Conservation (phyloP, 768 basidiomycete species). For the Piloderma croceum region DNA sequence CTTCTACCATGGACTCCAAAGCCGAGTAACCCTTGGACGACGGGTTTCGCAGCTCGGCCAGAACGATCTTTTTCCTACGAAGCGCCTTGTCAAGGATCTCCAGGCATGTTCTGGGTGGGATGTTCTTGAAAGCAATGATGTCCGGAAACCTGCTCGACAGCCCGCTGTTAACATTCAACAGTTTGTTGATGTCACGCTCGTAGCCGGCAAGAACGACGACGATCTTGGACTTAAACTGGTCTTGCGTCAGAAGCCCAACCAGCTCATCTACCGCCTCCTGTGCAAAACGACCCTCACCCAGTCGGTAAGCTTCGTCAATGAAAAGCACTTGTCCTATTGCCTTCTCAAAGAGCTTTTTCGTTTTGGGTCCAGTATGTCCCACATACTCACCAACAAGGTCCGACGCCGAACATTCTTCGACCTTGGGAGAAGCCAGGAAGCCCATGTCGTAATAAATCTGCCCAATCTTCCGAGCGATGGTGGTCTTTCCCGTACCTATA, state of each 20-base stretch:
- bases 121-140: constrained; percentile 48
- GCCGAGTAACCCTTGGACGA: constrained; percentile 23
- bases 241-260: constrained; percentile 56
- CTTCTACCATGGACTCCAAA: constrained; percentile 35
- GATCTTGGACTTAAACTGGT: constrained; percentile 50
- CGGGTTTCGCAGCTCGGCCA: constrained; percentile 32
- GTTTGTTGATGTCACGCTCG: constrained; percentile 57
- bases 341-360: constrained; percentile 40
- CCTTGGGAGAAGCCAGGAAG: constrained; percentile 42
- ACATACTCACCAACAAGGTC: constrained; percentile 43
- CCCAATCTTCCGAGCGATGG: constrained; percentile 55
- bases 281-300: constrained; percentile 56
- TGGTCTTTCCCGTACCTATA: constrained; percentile 62
- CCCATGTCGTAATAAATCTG: constrained; percentile 64
- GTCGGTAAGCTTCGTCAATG: constrained; percentile 67
- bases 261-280: constrained; percentile 71
- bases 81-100: constrained; percentile 44
- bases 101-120: constrained; percentile 45
- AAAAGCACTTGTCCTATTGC: constrained; percentile 65
- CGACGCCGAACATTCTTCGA: constrained; percentile 56
- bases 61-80: constrained; percentile 34
- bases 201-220: constrained; percentile 70
- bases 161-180: constrained; percentile 55
- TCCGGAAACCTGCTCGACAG: constrained; percentile 66
- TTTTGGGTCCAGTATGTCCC: constrained; percentile 44